Base-by-base conservation (phyloP, 225 moss, liverwort and hornwort species). In the Rhytidiadelphus loreus region DNA sequence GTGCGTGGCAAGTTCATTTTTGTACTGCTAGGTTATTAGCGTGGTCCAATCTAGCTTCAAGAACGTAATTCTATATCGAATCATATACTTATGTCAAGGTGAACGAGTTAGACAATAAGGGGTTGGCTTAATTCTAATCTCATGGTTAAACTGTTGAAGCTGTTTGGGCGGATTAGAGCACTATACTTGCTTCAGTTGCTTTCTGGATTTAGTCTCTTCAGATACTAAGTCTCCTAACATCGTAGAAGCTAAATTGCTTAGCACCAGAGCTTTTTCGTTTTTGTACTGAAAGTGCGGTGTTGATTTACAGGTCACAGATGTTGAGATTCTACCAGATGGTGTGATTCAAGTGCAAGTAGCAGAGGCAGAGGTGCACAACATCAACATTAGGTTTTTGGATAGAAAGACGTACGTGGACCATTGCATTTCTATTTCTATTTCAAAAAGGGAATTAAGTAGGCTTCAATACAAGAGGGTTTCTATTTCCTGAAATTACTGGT, bases 331-430 rank as follows among this genome's bases (percentile, higher is more conserved):
- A 86, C 91, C 95, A 82, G 96, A 99, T 84, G 96, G 97, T 88
- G 94, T 99, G 83, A 95, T 99, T 74, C 92, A 96, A 90, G 98
- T 99, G 86, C 96, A 97, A 92, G 89, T 99, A 86, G 97, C 96
- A 88, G 98, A 99, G 91, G 97, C 97, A 73, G 98, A 99, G 90
- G 98, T 99, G 81, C 92, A 99, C 95, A 99, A 95, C 84, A 96
- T 99, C 92, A 95, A 92, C 88, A 97, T 99, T 91, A 90, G 96
- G 86, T 96, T 99, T 94, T 93, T 97, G 88, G 98, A 99, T 91
- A 96, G 98, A 88, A 97, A 99, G 84, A 96, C 98, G 98, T 99
- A 96, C 66, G 97, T 92, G 76, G 8, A 76, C 86, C 83, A 29
- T 84, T 87, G 81, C 86, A 81, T 81, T 55, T 62, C 61, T 33